Percentiles rank a stretch among this genome's conserved stretches.
These are phyloP conservation scores for Malus hybrid DNA, from an alignment of 331 rosid genomes.

Conservation along the genomic window DNA sequence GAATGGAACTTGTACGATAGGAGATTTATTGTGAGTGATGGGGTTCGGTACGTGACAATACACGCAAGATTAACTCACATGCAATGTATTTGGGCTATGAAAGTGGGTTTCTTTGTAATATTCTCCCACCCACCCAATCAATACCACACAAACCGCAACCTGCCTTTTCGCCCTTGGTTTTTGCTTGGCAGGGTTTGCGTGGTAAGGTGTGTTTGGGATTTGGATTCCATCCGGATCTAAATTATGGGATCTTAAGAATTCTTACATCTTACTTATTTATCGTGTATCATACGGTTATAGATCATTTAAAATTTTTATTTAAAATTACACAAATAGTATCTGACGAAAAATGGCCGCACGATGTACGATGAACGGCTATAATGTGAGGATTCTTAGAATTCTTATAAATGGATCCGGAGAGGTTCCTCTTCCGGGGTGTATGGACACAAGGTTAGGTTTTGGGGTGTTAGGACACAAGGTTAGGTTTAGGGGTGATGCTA, in stretches of 20 bases:
- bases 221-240: too few species aligned
- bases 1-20: background rate
- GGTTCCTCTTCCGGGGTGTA: background rate
- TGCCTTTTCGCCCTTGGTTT: background rate
- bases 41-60: constrained; percentile 19
- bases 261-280: accelerated
- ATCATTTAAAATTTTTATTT: too few species aligned
- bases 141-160: constrained; percentile 47
- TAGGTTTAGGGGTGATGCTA: background rate
- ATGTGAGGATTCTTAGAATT: too few species aligned
- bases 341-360: too few species aligned
- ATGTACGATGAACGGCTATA: too few species aligned
- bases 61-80: constrained; percentile 41
- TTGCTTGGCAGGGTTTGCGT: background rate
- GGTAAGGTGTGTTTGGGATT: constrained; percentile 9
- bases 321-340: too few species aligned
- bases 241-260: too few species aligned
- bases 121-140: constrained; percentile 39
- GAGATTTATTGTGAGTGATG: constrained; percentile 37
- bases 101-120: constrained; percentile 45
- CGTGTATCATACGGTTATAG: accelerated
- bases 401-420: too few species aligned
- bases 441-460: background rate
- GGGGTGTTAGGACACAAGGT: background rate
- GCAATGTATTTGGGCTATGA: constrained; percentile 58